Percentiles rank a stretch among this genome's conserved stretches.
Evolutionary conservation across 2,329 filamentous ascomycete genomes (phyloP).

Genomic region (Neodidymelliopsis sp.): DNA sequence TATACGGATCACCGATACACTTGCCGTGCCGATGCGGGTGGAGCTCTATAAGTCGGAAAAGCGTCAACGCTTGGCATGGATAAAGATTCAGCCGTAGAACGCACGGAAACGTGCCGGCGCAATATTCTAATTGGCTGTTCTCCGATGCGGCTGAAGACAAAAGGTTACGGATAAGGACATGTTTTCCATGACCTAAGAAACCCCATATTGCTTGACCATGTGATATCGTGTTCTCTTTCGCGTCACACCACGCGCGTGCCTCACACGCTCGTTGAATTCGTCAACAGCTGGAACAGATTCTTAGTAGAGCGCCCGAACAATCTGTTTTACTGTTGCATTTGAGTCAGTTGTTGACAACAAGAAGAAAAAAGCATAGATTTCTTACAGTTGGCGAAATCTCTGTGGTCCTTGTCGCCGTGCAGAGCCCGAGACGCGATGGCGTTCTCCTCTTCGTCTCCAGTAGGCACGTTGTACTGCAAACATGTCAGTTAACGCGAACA

Average conservation of each 20-base stretch:
- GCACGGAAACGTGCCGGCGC: slow-evolving; percentile 23
- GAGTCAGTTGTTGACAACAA: slow-evolving; percentile 9
- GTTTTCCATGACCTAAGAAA: slow-evolving; percentile 24
- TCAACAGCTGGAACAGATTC: background rate
- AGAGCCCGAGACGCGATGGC: slow-evolving; percentile 46
- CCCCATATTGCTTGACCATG: background rate
- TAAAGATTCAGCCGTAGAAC: slow-evolving; percentile 35
- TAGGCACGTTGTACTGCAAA: slow-evolving; percentile 45
- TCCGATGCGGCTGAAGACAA: slow-evolving; percentile 17
- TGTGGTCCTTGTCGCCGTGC: slow-evolving; percentile 45
- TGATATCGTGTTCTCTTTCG: slow-evolving; percentile 8
- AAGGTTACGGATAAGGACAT: slow-evolving; percentile 25
- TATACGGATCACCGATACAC: slow-evolving; percentile 37
- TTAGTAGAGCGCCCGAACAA: slow-evolving; percentile 44
- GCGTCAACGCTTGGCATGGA: slow-evolving; percentile 33
- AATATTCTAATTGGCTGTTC: slow-evolving; percentile 21
- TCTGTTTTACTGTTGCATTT: slow-evolving; percentile 37
- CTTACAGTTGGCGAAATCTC: slow-evolving; percentile 47
- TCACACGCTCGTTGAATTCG: background rate
- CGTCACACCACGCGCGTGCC: background rate
- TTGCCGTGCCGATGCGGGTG: slow-evolving; percentile 45
- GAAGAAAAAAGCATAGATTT: background rate
- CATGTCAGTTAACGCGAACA: slow-evolving; percentile 19
- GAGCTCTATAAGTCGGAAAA: slow-evolving; percentile 31
- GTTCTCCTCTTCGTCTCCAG: slow-evolving; percentile 46